phyloP scores from a whole-genome alignment of 2,329 filamentous ascomycete genomes.

The Chaetomium strumarium region DNA sequence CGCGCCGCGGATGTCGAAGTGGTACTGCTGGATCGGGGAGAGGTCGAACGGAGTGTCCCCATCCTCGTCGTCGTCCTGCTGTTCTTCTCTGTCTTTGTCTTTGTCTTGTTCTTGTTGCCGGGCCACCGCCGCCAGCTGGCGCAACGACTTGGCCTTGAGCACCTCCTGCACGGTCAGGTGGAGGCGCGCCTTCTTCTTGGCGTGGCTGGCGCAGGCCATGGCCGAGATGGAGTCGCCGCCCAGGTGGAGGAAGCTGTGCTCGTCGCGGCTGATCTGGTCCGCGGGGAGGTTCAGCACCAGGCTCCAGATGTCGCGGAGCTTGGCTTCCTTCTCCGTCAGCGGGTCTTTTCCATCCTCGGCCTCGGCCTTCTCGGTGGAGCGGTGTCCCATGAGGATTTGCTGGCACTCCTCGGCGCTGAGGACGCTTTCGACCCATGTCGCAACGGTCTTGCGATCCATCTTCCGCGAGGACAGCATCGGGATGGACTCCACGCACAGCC shows the following conservation, averaged over 20 bases:
- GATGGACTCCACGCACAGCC: conserved; percentile 23
- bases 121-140: conserved; percentile 22
- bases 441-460: conserved; percentile 29
- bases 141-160: conserved; percentile 28
- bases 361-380: conserved; percentile 24
- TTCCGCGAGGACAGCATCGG: conserved; percentile 22
- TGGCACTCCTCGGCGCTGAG: conserved; percentile 32
- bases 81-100: background rate
- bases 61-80: conserved; percentile 8
- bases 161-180: conserved; percentile 31
- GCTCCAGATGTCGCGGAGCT: conserved; percentile 20
- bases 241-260: conserved; percentile 33
- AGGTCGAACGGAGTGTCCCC: conserved; percentile 33
- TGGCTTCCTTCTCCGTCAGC: background rate
- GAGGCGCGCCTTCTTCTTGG: conserved; percentile 28
- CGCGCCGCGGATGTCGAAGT: conserved; percentile 32
- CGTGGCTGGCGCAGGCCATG: conserved; percentile 38
- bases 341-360: too few relatives aligned
- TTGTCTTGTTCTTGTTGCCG: too few relatives aligned
- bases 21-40: conserved; percentile 40
- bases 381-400: conserved; percentile 25
- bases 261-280: conserved; percentile 26
- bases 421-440: conserved; percentile 39
- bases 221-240: conserved; percentile 42
- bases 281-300: conserved; percentile 31